These are phyloP conservation scores for Solidago caesia DNA, from an alignment of 129 eudicot genomes.

Conservation along the genomic window DNA sequence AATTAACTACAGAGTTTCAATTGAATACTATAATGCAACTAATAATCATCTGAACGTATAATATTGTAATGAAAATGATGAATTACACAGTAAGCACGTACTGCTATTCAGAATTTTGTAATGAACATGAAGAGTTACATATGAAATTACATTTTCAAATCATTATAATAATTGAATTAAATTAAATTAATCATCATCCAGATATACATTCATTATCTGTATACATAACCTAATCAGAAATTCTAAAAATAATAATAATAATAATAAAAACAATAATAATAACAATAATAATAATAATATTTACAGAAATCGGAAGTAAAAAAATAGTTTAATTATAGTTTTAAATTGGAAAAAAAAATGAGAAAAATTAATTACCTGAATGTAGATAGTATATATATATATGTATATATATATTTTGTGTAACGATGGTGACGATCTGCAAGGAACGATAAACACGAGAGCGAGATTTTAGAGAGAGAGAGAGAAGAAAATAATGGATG, in stretches of 20 bases:
- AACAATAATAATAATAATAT: background rate
- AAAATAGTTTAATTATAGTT: background rate
- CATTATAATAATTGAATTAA: background rate
- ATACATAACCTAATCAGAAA: background rate
- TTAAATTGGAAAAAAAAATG: constrained; percentile 5
- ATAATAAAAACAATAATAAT: background rate
- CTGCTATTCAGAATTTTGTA: background rate
- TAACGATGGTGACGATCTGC: constrained; percentile 25
- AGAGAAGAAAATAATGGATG: constrained; percentile 16
- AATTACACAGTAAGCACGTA: background rate
- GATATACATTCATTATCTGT: background rate
- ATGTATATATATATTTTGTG: constrained; percentile 4
- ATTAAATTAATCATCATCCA: background rate
- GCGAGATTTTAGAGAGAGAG: constrained; percentile 22
- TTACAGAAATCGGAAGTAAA: background rate
- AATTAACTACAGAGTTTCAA: constrained; percentile 4
- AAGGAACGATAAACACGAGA: constrained; percentile 19
- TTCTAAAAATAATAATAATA: background rate
- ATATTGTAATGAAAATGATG: background rate
- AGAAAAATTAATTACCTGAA: constrained; percentile 27
- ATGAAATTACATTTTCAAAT: background rate
- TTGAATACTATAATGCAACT: background rate
- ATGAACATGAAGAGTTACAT: constrained; percentile 6
- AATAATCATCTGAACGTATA: background rate
- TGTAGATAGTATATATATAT: too few relatives aligned